Evolutionary conservation across 306 rosid genomes (phyloP).

Genomic region (Prunus padus): DNA sequence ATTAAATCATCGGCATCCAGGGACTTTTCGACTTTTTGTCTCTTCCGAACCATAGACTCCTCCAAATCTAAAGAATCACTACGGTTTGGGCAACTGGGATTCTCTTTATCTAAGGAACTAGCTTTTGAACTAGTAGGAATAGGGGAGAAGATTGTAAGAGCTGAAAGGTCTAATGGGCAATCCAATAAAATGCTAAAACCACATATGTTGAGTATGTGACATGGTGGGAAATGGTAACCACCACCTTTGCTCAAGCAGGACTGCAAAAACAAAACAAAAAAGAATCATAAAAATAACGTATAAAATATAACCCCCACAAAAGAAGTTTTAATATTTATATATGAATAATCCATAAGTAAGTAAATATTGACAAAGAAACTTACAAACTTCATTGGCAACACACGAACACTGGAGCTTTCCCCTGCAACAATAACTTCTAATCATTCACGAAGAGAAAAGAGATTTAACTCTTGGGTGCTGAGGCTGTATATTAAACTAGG

Average conservation of each 20-base stretch:
- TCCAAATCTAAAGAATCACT: conserved; percentile 21
- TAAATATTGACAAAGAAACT: not conserved
- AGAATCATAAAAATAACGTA: not conserved
- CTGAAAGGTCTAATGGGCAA: conserved; percentile 80
- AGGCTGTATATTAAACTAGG: not conserved
- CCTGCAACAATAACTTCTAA: not conserved
- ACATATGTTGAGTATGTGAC: conserved; percentile 67
- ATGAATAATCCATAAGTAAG: not conserved
- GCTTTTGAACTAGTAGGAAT: conserved; percentile 40
- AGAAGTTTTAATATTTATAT: not conserved
- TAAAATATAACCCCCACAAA: not conserved
- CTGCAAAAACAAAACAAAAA: not conserved
- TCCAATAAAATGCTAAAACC: conserved; percentile 78
- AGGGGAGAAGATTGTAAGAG: conserved; percentile 76
- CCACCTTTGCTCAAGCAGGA: conserved; percentile 85
- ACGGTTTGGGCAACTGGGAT: conserved; percentile 11
- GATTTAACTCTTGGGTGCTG: not conserved
- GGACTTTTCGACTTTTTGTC: conserved; percentile 49
- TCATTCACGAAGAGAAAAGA: not conserved
- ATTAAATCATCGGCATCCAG: conserved; percentile 45
- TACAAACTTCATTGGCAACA: conserved; percentile 9
- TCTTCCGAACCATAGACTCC: conserved; percentile 29
- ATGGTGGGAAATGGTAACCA: conserved; percentile 73
- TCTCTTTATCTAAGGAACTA: conserved; percentile 23
- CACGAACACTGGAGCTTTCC: not conserved